These are phyloP conservation scores for Phaeosphaeria sp. DNA, from an alignment of 2,329 filamentous ascomycete species.

Conservation along the genomic window DNA sequence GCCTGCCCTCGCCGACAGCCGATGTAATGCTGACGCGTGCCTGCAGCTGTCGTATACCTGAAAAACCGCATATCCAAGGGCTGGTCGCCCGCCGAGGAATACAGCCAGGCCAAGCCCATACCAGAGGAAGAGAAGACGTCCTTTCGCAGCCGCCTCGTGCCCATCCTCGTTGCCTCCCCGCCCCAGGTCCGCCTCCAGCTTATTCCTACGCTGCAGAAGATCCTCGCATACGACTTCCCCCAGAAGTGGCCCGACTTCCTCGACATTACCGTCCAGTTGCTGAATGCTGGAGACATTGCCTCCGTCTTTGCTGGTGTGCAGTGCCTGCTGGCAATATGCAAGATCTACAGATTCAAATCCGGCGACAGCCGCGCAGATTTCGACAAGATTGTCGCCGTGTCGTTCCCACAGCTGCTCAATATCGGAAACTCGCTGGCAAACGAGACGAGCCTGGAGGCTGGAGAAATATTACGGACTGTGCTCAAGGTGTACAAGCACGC, in stretches of 20 bases:
- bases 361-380: slow-evolving; percentile 85
- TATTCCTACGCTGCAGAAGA: slow-evolving; percentile 92
- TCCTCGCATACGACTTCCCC: slow-evolving; percentile 94
- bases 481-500: slow-evolving; percentile 98
- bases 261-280: slow-evolving; percentile 86
- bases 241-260: slow-evolving; percentile 93
- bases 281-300: slow-evolving; percentile 83
- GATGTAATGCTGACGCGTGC: slow-evolving; percentile 28
- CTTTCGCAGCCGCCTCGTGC: slow-evolving; percentile 86
- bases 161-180: slow-evolving; percentile 81
- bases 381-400: slow-evolving; percentile 89
- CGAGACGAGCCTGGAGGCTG: slow-evolving; percentile 91
- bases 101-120: slow-evolving; percentile 74
- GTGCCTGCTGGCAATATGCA: slow-evolving; percentile 91
- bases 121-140: slow-evolving; percentile 87
- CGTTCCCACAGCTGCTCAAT: slow-evolving; percentile 84
- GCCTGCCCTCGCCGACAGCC: slow-evolving; percentile 17
- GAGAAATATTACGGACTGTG: slow-evolving; percentile 93
- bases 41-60: slow-evolving; percentile 88
- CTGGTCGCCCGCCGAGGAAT: slow-evolving; percentile 82
- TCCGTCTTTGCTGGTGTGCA: slow-evolving; percentile 93
- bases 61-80: slow-evolving; percentile 96
- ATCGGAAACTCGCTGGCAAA: slow-evolving; percentile 90
- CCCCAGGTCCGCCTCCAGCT: slow-evolving; percentile 89
- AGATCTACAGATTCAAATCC: slow-evolving; percentile 92